Base-by-base conservation (phyloP, 2,329 filamentous ascomycete genomes). In the Clarireedia paspali region DNA sequence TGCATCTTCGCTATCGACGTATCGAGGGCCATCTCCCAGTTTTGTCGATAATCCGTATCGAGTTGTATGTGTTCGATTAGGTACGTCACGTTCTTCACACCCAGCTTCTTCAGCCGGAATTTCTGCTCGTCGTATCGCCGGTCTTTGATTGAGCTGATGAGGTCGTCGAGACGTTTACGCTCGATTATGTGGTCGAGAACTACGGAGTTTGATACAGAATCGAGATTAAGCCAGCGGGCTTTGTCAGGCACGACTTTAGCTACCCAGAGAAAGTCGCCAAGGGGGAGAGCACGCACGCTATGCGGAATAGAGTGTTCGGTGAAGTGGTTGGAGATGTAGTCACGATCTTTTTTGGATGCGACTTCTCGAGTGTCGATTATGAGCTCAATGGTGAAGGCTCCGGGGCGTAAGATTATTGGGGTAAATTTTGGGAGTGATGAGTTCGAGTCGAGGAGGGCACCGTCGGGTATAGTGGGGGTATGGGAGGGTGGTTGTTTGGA, bases 121-220 rank as follows among this genome's bases (percentile, higher is more conserved):
- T 94, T 92, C 67, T 94, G 89, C 68, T 94, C 89, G 62, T 87
- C 85, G 63, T 91, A 92, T 2, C 89, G 83, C 1, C 88, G 87
- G 60, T 92, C 89, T 69, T 88, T 90, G 71, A 94, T 89, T 59
- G 87, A 91, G 50, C 79, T 75, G n/a, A 92, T 78, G 47, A 94
- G 73, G 68, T 94, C 89, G 66, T 92, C 88, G 0, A 91, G 77
- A 7, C 89, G 78, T 68, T 94, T 94, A 59, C 89, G 79, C 71
- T 94, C 89, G 1, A 91, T 80, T 46, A 94, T 88, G 77, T 85
- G 89, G 69, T 92, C 88, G 4, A 94, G 75, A 47, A 90, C 82
- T 12, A 92, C 71, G 68, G 91, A 88, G 57, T 83, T 79, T 15
- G 85, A 83, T 64, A 85, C 81, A 2, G 75, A 73, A 12, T 85